Conservation (phyloP, 495 filamentous ascomycete genomes). For the Xylaria castorea region DNA sequence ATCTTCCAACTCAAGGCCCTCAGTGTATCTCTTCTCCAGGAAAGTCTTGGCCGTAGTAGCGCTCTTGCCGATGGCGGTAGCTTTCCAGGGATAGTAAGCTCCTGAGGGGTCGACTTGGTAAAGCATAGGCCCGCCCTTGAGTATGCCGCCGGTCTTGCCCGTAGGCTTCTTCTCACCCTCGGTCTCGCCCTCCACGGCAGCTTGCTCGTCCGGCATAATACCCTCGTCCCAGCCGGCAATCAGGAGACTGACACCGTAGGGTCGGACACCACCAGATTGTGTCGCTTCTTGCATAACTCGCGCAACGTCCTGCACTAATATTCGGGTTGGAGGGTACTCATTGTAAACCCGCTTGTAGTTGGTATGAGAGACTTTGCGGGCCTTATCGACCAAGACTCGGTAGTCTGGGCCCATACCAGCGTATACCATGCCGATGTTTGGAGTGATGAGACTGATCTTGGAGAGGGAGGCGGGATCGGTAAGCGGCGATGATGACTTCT, state of each 20-base stretch:
- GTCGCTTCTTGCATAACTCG: slow-evolving; percentile 99
- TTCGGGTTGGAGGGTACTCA: slow-evolving; percentile 98
- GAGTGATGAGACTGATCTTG: slow-evolving; percentile 97
- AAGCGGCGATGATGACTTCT: slow-evolving; percentile 97
- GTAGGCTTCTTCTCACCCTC: slow-evolving; percentile 69
- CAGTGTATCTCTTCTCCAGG: slow-evolving; percentile 97
- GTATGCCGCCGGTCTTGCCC: slow-evolving; percentile 89
- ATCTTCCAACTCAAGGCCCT: slow-evolving; percentile 96
- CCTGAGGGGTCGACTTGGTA: slow-evolving; percentile 98
- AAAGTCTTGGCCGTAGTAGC: slow-evolving; percentile 98
- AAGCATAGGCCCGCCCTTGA: slow-evolving; percentile 94
- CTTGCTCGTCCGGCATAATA: slow-evolving; percentile 74
- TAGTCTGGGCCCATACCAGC: slow-evolving; percentile 99
- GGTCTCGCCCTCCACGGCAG: slow-evolving; percentile 49
- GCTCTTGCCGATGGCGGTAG: slow-evolving; percentile 98
- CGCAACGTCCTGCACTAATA: slow-evolving; percentile 98
- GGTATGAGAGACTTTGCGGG: slow-evolving; percentile 98
- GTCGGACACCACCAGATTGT: slow-evolving; percentile 94
- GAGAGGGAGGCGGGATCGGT: slow-evolving; percentile 93
- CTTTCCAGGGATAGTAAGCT: slow-evolving; percentile 99
- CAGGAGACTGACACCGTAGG: slow-evolving; percentile 95
- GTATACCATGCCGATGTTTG: slow-evolving; percentile 99
- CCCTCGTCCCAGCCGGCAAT: slow-evolving; percentile 99
- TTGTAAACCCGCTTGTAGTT: slow-evolving; percentile 99
- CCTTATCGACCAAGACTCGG: slow-evolving; percentile 94